Evolutionary conservation across 2,329 filamentous ascomycete genomes (phyloP).

Genomic region (Falciphora oryzae): DNA sequence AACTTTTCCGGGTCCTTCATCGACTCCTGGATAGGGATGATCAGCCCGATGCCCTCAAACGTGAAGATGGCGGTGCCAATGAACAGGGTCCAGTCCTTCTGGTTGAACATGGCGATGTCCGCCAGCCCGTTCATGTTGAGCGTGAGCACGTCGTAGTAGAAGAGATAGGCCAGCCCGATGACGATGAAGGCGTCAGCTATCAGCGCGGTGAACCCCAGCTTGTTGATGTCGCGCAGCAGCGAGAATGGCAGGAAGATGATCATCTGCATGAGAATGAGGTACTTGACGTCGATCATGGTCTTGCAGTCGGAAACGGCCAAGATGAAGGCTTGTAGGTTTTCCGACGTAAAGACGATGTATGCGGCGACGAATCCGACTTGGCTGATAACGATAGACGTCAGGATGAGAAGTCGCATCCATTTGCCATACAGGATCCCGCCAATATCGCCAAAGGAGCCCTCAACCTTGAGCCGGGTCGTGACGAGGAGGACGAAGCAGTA

Average conservation of each 20-base stretch:
- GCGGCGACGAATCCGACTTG: slow-evolving; percentile 93
- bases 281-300: slow-evolving; percentile 78
- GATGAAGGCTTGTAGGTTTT: slow-evolving; percentile 93
- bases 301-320: slow-evolving; percentile 84
- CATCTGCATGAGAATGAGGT: slow-evolving; percentile 91
- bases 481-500: slow-evolving; percentile 97
- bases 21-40: slow-evolving; percentile 96
- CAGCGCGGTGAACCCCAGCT: slow-evolving; percentile 90
- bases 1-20: slow-evolving; percentile 92
- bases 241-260: slow-evolving; percentile 92
- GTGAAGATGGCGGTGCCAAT: slow-evolving; percentile 99
- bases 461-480: slow-evolving; percentile 74
- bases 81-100: slow-evolving; percentile 90
- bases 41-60: slow-evolving; percentile 94
- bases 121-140: slow-evolving; percentile 69
- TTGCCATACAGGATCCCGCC: slow-evolving; percentile 86
- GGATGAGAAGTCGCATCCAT: slow-evolving; percentile 82
- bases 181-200: slow-evolving; percentile 93
- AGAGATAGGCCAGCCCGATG: slow-evolving; percentile 84
- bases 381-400: slow-evolving; percentile 87
- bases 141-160: slow-evolving; percentile 90
- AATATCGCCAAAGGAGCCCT: slow-evolving; percentile 97
- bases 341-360: slow-evolving; percentile 94
- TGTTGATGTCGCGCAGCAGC: slow-evolving; percentile 91
- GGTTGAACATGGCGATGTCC: slow-evolving; percentile 88